Base-by-base conservation (phyloP, 805 yeast genomes). In the Saccharomycopsis lassenensis region DNA sequence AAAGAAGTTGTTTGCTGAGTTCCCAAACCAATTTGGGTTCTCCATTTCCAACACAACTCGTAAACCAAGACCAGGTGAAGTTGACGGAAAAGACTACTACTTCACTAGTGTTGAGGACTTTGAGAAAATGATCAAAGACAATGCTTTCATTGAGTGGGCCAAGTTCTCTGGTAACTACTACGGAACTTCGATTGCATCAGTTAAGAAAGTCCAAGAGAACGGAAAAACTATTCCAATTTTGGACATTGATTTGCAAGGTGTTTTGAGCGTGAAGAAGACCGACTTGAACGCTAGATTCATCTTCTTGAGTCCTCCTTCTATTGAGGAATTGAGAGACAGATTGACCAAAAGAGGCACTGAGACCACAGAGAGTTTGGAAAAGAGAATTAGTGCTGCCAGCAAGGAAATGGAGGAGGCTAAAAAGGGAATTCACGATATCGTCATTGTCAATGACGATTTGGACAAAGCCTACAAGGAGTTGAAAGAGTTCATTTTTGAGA, bases 211-310 rank as follows among this genome's bases (percentile, higher is more conserved):
- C 30, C 57, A 69, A 33, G 64, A 69, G 31, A 68, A 62, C 28
- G 56, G 67, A 42, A 82, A 85, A 49, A 74, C 69, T 58, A 78
- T 77, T 36, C 91, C 97, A 65, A 77, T 91, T 45, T 68, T 91
- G 55, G 99, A 91, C 61, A 91, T 91, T 48, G 99, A 91, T 70
- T 87, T 89, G 96, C 97, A 91, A 64, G 99, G 99, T 48, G 98
- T 91, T 51, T 79, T 82, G 62, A 69, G 85, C 18, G 95, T 91
- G 46, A 91, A 91, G 63, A 62, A 73, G 37, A 74, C 94, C 12
- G 72, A 73, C 47, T 67, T 91, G 50, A 74, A 83, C 49, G 95
- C 98, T 20, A 71, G 87, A 57, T 91, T 57, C 58, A 62, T 91
- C 48, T 91, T 91, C 54, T 58, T 91, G 44, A 79, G 95, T 27